Conservation (phyloP, 352 stramenopile genomes). For the Lagenidium sp. region DNA sequence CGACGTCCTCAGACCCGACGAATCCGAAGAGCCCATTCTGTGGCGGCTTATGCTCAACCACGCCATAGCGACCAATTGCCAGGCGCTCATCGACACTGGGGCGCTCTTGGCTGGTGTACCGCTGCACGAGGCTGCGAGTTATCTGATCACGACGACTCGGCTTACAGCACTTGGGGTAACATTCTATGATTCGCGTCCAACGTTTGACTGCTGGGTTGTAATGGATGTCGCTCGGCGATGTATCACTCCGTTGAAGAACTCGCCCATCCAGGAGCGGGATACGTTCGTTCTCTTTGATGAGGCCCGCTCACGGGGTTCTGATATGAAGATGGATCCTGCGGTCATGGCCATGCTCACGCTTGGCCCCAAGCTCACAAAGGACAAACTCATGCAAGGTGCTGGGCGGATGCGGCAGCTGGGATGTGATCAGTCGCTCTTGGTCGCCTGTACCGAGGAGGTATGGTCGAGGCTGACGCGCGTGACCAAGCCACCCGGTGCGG, state of each 20-base stretch:
- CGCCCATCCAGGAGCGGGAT: constrained; percentile 66
- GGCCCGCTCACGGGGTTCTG: constrained; percentile 72
- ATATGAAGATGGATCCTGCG: constrained; percentile 79
- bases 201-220: constrained; percentile 69
- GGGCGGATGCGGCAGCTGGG: constrained; percentile 80
- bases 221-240: too few species aligned
- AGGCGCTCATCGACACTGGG: constrained; percentile 82
- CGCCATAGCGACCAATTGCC: constrained; percentile 23
- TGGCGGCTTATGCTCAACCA: constrained; percentile 41
- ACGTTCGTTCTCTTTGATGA: constrained; percentile 91
- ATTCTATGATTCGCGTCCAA: constrained; percentile 61
- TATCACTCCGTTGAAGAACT: too few species aligned
- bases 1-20: too few species aligned
- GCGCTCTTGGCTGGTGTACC: constrained; percentile 65
- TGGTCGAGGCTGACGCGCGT: constrained; percentile 27
- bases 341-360: constrained; percentile 77
- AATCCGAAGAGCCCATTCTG: too few species aligned
- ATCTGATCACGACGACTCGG: constrained; percentile 19
- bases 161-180: constrained; percentile 55
- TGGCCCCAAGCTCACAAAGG: constrained; percentile 80
- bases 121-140: constrained; percentile 37
- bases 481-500: background rate
- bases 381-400: constrained; percentile 91
- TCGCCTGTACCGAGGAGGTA: constrained; percentile 66
- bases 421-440: constrained; percentile 50